Evolutionary conservation across 257 asterid genomes (phyloP).

Genomic region (Fraxinus cuspidata): DNA sequence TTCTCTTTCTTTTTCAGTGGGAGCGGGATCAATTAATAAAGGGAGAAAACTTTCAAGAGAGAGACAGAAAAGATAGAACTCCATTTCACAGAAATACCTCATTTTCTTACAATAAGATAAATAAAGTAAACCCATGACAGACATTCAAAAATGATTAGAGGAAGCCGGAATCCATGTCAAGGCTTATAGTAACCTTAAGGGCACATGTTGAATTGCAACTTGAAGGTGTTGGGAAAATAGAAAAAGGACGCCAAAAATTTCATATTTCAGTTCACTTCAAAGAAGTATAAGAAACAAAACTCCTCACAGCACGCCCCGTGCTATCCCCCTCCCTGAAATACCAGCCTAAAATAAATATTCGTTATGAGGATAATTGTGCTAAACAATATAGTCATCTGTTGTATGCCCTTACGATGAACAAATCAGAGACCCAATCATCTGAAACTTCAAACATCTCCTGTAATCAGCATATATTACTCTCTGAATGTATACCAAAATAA

Average conservation of each 20-base stretch:
- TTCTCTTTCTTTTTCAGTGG: not conserved
- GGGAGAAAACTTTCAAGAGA: not conserved
- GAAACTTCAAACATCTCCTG: not conserved
- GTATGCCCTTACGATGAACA: not conserved
- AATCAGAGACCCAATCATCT: not conserved
- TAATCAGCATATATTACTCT: not conserved
- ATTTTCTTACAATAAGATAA: not conserved
- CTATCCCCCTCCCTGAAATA: not conserved
- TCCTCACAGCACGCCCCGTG: not conserved
- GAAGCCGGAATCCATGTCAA: not conserved
- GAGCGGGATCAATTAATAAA: not conserved
- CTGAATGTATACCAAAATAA: not conserved
- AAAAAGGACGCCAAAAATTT: not conserved
- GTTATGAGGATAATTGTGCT: not conserved
- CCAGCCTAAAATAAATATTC: not conserved
- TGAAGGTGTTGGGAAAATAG: not conserved
- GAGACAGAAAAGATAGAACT: too few relatives aligned
- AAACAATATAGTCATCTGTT: not conserved
- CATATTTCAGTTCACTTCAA: not conserved
- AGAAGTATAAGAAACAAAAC: not conserved
- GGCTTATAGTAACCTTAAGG: not conserved
- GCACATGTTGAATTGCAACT: not conserved
- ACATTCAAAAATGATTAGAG: not conserved
- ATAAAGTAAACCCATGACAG: not conserved
- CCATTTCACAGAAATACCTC: not conserved